Conservation (phyloP, 2,329 filamentous ascomycete species). For the Ustulina deusta region DNA sequence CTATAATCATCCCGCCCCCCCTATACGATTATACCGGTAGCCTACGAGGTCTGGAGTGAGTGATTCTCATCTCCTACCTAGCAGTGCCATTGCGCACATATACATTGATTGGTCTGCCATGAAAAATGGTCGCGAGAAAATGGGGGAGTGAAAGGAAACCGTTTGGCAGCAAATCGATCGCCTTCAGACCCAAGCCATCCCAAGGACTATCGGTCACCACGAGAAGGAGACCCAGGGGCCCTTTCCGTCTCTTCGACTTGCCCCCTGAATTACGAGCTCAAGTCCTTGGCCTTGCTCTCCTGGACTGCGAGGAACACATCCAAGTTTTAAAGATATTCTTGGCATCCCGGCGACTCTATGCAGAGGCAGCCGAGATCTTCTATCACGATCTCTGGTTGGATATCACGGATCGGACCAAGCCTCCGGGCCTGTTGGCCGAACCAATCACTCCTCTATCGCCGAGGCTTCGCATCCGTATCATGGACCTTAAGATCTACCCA, state of each 20-base stretch:
- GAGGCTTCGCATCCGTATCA: constrained; percentile 44
- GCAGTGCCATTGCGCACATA: background rate
- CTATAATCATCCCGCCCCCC: no score
- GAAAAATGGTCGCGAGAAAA: constrained; percentile 35
- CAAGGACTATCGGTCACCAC: background rate
- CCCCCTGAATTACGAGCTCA: constrained; percentile 46
- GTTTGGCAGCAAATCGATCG: constrained; percentile 44
- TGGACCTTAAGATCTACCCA: constrained; percentile 44
- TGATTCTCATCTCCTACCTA: background rate
- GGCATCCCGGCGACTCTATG: constrained; percentile 42
- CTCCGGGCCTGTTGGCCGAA: constrained; percentile 41
- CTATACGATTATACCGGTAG: no score
- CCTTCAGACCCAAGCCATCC: constrained; percentile 39
- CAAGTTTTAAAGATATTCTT: constrained; percentile 45
- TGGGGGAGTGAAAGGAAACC: constrained; percentile 6
- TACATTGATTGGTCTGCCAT: background rate
- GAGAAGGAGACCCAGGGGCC: constrained; percentile 37
- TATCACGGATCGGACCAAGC: constrained; percentile 31
- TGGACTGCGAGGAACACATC: constrained; percentile 34
- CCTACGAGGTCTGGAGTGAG: no score
- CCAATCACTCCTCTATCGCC: constrained; percentile 41
- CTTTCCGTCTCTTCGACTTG: constrained; percentile 48
- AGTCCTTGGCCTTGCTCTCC: constrained; percentile 42
- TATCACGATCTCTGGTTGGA: constrained; percentile 46
- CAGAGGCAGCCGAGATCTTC: constrained; percentile 47